Percentiles rank a stretch among this genome's conserved stretches.
phyloP scores from a whole-genome alignment of 768 basidiomycete species.

The Nidularia sp. region DNA sequence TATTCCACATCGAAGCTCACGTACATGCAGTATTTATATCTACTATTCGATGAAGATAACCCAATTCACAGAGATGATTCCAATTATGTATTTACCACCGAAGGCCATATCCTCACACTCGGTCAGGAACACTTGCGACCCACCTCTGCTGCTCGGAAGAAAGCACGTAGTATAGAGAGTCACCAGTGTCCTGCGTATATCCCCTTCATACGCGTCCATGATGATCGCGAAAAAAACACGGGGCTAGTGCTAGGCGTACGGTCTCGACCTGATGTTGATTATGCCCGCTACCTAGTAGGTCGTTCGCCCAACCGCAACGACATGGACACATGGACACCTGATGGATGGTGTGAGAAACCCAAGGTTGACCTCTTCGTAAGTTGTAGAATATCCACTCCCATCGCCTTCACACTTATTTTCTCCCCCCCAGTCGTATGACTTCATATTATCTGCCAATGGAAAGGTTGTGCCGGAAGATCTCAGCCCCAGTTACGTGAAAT shows the following conservation, averaged over 20 bases:
- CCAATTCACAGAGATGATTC: conserved; percentile 70
- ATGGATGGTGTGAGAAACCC: conserved; percentile 77
- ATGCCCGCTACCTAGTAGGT: conserved; percentile 69
- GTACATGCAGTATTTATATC: conserved; percentile 73
- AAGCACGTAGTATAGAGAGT: conserved; percentile 57
- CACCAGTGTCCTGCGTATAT: conserved; percentile 75
- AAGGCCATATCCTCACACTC: conserved; percentile 84
- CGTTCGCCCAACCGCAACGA: conserved; percentile 44
- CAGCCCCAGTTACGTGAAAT: conserved; percentile 63
- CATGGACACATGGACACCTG: conserved; percentile 54
- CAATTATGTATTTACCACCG: conserved; percentile 91
- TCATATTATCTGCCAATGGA: conserved; percentile 67
- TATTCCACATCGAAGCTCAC: not conserved
- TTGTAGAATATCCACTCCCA: conserved; percentile 1
- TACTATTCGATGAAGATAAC: conserved; percentile 88
- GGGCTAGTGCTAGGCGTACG: conserved; percentile 69
- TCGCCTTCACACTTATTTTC: not conserved
- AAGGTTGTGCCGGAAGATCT: conserved; percentile 57
- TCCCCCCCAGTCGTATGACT: conserved; percentile 86
- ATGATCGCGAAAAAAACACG: conserved; percentile 21
- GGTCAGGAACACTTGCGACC: conserved; percentile 50
- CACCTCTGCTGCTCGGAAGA: conserved; percentile 53
- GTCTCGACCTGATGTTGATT: conserved; percentile 74
- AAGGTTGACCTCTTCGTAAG: conserved; percentile 65
- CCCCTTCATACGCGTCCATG: conserved; percentile 32